Percentiles rank a stretch among this genome's conserved stretches.
Evolutionary conservation across 495 filamentous ascomycete genomes (phyloP).

Genomic region (Lophiotrema nucula): DNA sequence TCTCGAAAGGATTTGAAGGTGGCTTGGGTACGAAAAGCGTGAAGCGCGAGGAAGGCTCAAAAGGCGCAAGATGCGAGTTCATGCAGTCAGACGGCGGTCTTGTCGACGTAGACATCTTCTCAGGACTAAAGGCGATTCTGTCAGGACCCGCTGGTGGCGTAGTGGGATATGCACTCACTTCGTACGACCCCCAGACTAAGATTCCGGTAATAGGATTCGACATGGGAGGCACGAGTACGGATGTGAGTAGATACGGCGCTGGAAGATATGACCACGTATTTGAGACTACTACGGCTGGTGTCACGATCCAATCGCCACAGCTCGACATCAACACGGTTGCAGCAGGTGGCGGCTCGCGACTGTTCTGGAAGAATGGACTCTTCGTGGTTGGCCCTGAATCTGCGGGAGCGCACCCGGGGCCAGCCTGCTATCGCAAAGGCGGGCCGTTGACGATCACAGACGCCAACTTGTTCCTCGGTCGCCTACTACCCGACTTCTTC

Average conservation of each 20-base stretch:
- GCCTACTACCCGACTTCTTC: slow-evolving; percentile 90
- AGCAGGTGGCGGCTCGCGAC: slow-evolving; percentile 84
- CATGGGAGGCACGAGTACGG: slow-evolving; percentile 94
- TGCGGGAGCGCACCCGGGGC: slow-evolving; percentile 88
- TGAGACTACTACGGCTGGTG: slow-evolving; percentile 92
- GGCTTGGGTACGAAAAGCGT: slow-evolving; percentile 69
- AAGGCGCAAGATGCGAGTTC: slow-evolving; percentile 71
- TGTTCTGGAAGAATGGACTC: slow-evolving; percentile 87
- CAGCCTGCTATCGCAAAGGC: slow-evolving; percentile 92
- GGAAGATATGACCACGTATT: slow-evolving; percentile 96
- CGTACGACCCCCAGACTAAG: slow-evolving; percentile 80
- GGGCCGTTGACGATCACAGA: slow-evolving; percentile 92
- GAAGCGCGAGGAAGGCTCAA: slow-evolving; percentile 53
- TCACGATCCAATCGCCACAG: slow-evolving; percentile 92
- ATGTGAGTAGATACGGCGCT: slow-evolving; percentile 85
- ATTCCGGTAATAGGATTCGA: slow-evolving; percentile 95
- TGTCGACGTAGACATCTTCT: slow-evolving; percentile 73
- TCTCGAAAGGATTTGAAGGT: slow-evolving; percentile 71
- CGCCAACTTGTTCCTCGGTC: slow-evolving; percentile 85
- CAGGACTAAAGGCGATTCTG: slow-evolving; percentile 71
- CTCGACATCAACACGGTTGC: slow-evolving; percentile 98
- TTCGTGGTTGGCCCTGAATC: slow-evolving; percentile 98
- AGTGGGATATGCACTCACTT: slow-evolving; percentile 92
- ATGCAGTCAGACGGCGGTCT: slow-evolving; percentile 85
- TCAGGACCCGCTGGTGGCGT: slow-evolving; percentile 75